A percentile compares a stretch with the other conserved stretches of the same genome.
Evolutionary conservation across 1,284 basidiomycete species (phyloP).

Genomic region (Agaricales sp.): DNA sequence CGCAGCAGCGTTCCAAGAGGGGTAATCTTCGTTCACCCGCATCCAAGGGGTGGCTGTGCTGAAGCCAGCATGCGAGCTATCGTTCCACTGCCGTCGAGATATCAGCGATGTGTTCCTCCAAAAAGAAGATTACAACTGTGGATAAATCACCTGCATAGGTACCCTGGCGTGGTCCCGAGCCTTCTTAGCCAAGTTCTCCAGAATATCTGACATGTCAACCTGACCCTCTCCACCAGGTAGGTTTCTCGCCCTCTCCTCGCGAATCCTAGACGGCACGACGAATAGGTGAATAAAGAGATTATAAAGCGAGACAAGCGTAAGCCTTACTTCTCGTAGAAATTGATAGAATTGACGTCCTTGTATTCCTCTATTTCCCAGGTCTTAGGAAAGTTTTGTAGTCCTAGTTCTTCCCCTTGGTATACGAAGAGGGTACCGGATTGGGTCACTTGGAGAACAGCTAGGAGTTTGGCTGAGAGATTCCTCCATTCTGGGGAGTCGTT

Average conservation of each 20-base stretch:
- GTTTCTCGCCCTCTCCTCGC: constrained; percentile 23
- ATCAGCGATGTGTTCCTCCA: no score
- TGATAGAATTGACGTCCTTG: constrained; percentile 52
- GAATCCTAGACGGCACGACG: constrained; percentile 26
- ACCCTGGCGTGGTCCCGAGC: constrained; percentile 64
- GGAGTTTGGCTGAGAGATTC: constrained; percentile 46
- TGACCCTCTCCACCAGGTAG: constrained; percentile 25
- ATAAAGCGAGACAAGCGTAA: neutral
- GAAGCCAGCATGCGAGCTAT: constrained; percentile 50
- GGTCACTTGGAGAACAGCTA: constrained; percentile 51
- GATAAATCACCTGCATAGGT: constrained; percentile 42
- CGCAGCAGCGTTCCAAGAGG: constrained; percentile 45
- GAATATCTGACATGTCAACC: constrained; percentile 47
- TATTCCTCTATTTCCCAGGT: constrained; percentile 66
- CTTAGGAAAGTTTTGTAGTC: constrained; percentile 56
- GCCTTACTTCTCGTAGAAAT: constrained; percentile 23
- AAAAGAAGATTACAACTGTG: no score
- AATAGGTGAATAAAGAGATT: no score
- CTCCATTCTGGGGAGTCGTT: constrained; percentile 48
- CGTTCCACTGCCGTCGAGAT: constrained; percentile 51
- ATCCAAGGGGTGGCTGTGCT: constrained; percentile 64
- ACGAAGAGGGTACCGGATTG: constrained; percentile 62
- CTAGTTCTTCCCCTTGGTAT: constrained; percentile 70
- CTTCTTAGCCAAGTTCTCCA: constrained; percentile 47
- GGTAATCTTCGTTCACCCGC: constrained; percentile 64